Evolutionary conservation across 768 basidiomycete genomes (phyloP), one percentile per base, ranked within the genome.

Genomic region (Lactarius hatsudake): DNA sequence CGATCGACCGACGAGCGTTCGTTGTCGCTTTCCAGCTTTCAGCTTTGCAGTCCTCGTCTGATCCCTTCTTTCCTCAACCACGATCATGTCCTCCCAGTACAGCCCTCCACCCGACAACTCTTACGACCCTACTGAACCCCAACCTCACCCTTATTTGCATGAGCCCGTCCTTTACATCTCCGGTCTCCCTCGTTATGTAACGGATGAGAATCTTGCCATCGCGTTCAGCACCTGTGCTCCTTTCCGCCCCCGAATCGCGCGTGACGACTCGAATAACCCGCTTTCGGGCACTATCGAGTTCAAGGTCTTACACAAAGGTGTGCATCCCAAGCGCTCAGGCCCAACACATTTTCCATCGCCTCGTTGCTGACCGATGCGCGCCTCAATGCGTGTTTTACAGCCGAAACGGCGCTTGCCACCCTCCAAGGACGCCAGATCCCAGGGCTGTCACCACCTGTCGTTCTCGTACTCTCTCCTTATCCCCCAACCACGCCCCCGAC

Each of bases 391-490:
- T 63, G 59, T 61, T 57, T 62, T 63, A 20, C 78, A 94, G 94
- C 94, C 69, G 93, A 94, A 78, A 94, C 93, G 76, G 94, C 94
- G 17, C 81, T 95, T 30, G 88, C 93, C 17, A 94, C 89, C 12
- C 81, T 95, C 57, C 90, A 94, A 76, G 84, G 86, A 70, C 88
- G 90, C 71, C 84, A 84, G 53, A 82, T 94, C 51, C 88, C 87
- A 13, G 84, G 81, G 61, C 74, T 86, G 28, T 77, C 80, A 23
- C 87, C 89, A 1, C 79, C 86, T 3, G 85, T 87, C 1, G 78
- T 80, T 62, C 81, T 94, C 57, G 82, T 87, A 26, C 81, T 95
- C 54, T 94, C 93, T 2, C 92, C 93, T 2, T 94, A 91, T 75
- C 91, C 92, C 2, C 89, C 90, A 4, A 91, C 91, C 2, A 86